phyloP scores from a whole-genome alignment of 31 red algal genomes.

The Asparagopsis taxiformis region DNA sequence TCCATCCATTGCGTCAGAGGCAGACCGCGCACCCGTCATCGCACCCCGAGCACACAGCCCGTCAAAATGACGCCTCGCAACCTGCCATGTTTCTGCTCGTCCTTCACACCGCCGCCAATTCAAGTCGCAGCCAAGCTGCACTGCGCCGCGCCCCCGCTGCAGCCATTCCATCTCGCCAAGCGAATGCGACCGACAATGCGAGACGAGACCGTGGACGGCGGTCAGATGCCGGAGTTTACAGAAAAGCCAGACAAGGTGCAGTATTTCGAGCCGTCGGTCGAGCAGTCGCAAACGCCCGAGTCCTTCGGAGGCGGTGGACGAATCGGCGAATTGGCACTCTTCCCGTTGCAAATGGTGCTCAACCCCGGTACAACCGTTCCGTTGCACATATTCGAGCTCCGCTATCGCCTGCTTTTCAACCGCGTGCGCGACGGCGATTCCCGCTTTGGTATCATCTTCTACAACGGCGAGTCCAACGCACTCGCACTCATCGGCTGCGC shows the following conservation, averaged over 20 bases:
- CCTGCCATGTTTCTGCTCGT: slow-evolving; percentile 6
- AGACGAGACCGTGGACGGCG: background rate
- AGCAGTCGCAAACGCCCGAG: too few relatives aligned
- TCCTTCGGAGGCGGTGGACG: too few relatives aligned
- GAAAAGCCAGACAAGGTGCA: background rate
- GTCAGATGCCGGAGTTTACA: slow-evolving; percentile 2
- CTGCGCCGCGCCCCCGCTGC: background rate
- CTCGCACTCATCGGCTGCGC: slow-evolving; percentile 62
- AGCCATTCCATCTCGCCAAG: too few relatives aligned
- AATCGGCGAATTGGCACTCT: slow-evolving; percentile 83
- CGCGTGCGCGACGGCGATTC: slow-evolving; percentile 62
- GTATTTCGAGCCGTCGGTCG: background rate
- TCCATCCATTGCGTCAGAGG: too few relatives aligned
- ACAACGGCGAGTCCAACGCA: slow-evolving; percentile 29
- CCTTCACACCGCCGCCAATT: background rate
- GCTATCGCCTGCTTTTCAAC: slow-evolving; percentile 86
- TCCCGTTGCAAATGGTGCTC: slow-evolving; percentile 79
- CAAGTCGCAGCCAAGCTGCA: background rate
- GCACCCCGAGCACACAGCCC: too few relatives aligned
- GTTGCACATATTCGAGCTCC: slow-evolving; percentile 90
- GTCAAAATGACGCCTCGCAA: too few relatives aligned
- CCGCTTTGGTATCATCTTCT: slow-evolving; percentile 85
- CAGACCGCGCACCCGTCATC: too few relatives aligned
- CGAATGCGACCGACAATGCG: background rate
- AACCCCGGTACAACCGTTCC: slow-evolving; percentile 66